Evolutionary conservation across 1,139 yeast genomes (phyloP).

Genomic region (Meyerozyma carpophila): DNA sequence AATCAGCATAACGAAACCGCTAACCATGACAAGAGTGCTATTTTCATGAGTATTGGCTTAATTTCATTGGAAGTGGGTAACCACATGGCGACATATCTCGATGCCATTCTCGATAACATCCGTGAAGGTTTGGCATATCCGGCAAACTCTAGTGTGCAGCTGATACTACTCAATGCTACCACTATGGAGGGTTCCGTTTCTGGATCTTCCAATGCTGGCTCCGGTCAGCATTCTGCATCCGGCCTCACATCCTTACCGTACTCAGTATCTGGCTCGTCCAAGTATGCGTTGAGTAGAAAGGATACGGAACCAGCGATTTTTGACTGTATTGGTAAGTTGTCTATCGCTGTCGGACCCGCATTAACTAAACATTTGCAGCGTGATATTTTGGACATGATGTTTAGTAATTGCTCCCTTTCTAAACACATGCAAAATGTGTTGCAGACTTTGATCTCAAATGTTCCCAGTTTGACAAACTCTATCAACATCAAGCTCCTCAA

Average conservation of each 20-base stretch:
- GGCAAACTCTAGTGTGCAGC: constrained; percentile 35
- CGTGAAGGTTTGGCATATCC: constrained; percentile 68
- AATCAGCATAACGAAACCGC: constrained; percentile 36
- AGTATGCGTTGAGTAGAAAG: constrained; percentile 54
- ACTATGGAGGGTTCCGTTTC: constrained; percentile 8
- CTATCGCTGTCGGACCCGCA: constrained; percentile 93
- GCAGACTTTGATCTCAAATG: constrained; percentile 58
- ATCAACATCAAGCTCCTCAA: constrained; percentile 71
- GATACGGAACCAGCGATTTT: constrained; percentile 86
- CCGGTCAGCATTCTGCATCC: neutral
- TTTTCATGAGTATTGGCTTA: constrained; percentile 79
- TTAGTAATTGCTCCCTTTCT: constrained; percentile 74
- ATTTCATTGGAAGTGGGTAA: constrained; percentile 81
- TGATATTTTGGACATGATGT: constrained; percentile 73
- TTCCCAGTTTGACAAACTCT: constrained; percentile 74
- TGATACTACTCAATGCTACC: constrained; percentile 39
- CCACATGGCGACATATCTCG: constrained; percentile 82
- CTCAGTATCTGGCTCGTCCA: constrained; percentile 39
- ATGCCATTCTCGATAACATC: constrained; percentile 77
- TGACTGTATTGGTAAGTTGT: constrained; percentile 81
- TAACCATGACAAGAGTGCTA: constrained; percentile 63
- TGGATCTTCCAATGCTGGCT: neutral
- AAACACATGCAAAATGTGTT: constrained; percentile 74
- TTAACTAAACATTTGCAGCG: constrained; percentile 81
- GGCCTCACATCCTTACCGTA: neutral